These are phyloP conservation scores for Cucumis sativus DNA, from an alignment of 306 rosid species.

Conservation along the genomic window Cucumber_9930_V3 NC_026657.2:32326501-32327000, in stretches of 20 bases:
- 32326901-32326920: fast-evolving
- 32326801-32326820: not conserved
- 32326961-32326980: too few species aligned
- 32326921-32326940: too few species aligned
- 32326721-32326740: not conserved
- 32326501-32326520: too few species aligned
- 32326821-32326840: not conserved
- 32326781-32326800: not conserved
- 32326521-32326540: too few species aligned
- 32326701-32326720: not conserved
- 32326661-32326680: not conserved
- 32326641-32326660: too few species aligned
- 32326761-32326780: not conserved
- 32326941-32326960: too few species aligned
- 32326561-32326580: not conserved
- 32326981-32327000: too few species aligned
- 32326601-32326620: not conserved
- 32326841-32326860: too few species aligned
- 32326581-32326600: not conserved
- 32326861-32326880: too few species aligned
- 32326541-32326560: not conserved
- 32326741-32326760: not conserved
- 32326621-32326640: not conserved
- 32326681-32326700: not conserved
- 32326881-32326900: too few species aligned